phyloP scores from a whole-genome alignment of 2,329 filamentous ascomycete genomes.

The Plenodomus lindquistii region DNA sequence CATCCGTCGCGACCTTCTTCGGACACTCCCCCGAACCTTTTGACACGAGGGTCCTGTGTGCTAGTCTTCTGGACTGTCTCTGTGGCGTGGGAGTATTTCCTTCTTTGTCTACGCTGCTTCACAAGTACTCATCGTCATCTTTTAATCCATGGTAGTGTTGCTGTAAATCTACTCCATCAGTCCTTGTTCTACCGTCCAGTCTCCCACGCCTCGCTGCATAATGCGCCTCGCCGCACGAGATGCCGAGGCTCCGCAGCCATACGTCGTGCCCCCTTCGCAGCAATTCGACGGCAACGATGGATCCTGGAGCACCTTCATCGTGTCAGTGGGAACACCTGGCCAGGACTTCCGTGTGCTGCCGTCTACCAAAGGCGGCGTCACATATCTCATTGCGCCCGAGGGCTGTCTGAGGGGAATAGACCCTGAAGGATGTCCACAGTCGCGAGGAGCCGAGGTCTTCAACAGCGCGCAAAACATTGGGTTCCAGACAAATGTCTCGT shows the following conservation, averaged over 20 bases:
- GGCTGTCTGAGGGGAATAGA: slow-evolving; percentile 37
- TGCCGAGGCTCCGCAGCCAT: slow-evolving; percentile 24
- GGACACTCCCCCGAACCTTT: not conserved
- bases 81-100: too few relatives aligned
- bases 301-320: slow-evolving; percentile 48
- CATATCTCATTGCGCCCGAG: slow-evolving; percentile 38
- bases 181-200: not conserved
- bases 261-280: slow-evolving; percentile 37
- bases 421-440: slow-evolving; percentile 32
- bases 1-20: not conserved
- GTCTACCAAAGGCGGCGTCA: slow-evolving; percentile 38
- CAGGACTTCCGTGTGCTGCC: slow-evolving; percentile 45
- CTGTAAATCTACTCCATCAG: not conserved
- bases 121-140: too few relatives aligned
- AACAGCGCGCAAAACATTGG: slow-evolving; percentile 34
- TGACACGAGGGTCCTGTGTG: too few relatives aligned
- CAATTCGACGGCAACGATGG: slow-evolving; percentile 49
- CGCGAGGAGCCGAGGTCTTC: slow-evolving; percentile 37
- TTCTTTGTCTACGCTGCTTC: too few relatives aligned
- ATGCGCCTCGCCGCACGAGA: slow-evolving; percentile 28
- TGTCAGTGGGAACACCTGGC: slow-evolving; percentile 45
- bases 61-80: too few relatives aligned
- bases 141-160: too few relatives aligned
- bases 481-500: slow-evolving; percentile 35
- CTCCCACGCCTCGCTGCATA: slow-evolving; percentile 9